Conservation (phyloP, 176 grass and related monocot species). For the Paspalum notatum region DNA sequence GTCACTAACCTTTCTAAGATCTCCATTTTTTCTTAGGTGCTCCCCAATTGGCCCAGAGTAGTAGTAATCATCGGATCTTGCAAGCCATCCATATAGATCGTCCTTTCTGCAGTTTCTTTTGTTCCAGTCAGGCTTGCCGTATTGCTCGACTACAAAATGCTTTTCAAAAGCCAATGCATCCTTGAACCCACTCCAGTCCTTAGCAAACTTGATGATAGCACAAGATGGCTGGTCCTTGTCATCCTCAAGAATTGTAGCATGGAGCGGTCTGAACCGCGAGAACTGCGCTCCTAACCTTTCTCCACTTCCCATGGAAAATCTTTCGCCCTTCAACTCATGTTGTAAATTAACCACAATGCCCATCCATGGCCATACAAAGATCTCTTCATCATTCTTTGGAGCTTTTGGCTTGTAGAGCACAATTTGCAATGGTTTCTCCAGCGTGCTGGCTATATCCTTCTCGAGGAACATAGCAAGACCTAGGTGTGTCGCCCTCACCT, state of each 20-base stretch:
- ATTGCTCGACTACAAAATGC: slow-evolving; percentile 40
- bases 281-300: slow-evolving; percentile 57
- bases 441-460: slow-evolving; percentile 44
- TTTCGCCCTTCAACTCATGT: slow-evolving; percentile 23
- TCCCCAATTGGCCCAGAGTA: slow-evolving; percentile 47
- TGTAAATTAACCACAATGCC: slow-evolving; percentile 60
- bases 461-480: slow-evolving; percentile 69
- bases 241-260: slow-evolving; percentile 43
- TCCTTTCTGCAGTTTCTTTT: slow-evolving; percentile 44
- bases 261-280: slow-evolving; percentile 54
- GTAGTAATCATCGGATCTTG: slow-evolving; percentile 54
- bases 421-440: slow-evolving; percentile 31
- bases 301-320: slow-evolving; percentile 39
- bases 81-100: slow-evolving; percentile 67
- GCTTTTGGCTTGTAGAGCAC: slow-evolving; percentile 10
- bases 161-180: slow-evolving; percentile 66
- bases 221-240: slow-evolving; percentile 35
- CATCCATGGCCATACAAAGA: slow-evolving; percentile 71
- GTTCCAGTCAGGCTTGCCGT: slow-evolving; percentile 48
- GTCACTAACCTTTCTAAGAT: slow-evolving; percentile 51
- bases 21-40: slow-evolving; percentile 56
- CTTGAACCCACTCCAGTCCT: slow-evolving; percentile 58
- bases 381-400: slow-evolving; percentile 43
- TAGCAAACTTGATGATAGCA: slow-evolving; percentile 53
- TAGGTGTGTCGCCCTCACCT: slow-evolving; percentile 67